phyloP scores from a whole-genome alignment of 2,329 filamentous ascomycete genomes.

The Penicillium janthinellum region DNA sequence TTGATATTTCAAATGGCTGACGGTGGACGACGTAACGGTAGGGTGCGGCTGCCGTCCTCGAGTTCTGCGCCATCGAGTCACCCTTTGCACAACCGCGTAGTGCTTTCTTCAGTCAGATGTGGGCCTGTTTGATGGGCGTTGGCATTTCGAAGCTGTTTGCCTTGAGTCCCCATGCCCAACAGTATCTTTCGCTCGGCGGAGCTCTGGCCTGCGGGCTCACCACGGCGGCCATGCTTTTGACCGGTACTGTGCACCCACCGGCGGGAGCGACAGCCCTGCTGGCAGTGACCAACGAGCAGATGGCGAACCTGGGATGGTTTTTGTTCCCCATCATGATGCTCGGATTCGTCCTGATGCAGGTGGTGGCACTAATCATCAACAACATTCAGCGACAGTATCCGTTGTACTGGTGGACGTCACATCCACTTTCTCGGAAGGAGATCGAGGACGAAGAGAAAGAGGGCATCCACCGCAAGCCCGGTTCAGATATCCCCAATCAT shows the following conservation, averaged over 20 bases:
- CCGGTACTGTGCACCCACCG: slow-evolving; percentile 72
- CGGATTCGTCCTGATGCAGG: slow-evolving; percentile 63
- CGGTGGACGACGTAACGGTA: slow-evolving; percentile 30
- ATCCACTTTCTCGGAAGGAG: slow-evolving; percentile 24
- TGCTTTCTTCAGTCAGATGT: slow-evolving; percentile 65
- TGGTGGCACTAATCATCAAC: slow-evolving; percentile 65
- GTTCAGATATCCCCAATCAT: slow-evolving; percentile 18
- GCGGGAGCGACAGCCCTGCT: slow-evolving; percentile 74
- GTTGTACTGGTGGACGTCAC: slow-evolving; percentile 64
- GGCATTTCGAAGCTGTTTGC: slow-evolving; percentile 66
- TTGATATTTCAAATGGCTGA: background rate
- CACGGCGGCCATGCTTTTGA: slow-evolving; percentile 67
- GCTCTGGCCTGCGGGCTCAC: slow-evolving; percentile 66
- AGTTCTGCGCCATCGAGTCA: slow-evolving; percentile 71
- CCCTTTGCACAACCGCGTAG: slow-evolving; percentile 74
- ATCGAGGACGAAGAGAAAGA: slow-evolving; percentile 27
- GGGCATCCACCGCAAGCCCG: slow-evolving; percentile 21
- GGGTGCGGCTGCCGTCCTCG: slow-evolving; percentile 75
- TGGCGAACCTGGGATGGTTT: slow-evolving; percentile 63
- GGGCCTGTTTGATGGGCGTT: slow-evolving; percentile 64
- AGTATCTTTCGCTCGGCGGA: slow-evolving; percentile 65
- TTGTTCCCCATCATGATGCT: slow-evolving; percentile 65
- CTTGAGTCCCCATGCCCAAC: slow-evolving; percentile 50
- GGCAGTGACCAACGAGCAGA: slow-evolving; percentile 58
- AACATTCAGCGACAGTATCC: slow-evolving; percentile 70